Evolutionary conservation across 2,329 filamentous ascomycete genomes (phyloP), one percentile per base, ranked within the genome.

Genomic region (Penicillium glabrum): DNA sequence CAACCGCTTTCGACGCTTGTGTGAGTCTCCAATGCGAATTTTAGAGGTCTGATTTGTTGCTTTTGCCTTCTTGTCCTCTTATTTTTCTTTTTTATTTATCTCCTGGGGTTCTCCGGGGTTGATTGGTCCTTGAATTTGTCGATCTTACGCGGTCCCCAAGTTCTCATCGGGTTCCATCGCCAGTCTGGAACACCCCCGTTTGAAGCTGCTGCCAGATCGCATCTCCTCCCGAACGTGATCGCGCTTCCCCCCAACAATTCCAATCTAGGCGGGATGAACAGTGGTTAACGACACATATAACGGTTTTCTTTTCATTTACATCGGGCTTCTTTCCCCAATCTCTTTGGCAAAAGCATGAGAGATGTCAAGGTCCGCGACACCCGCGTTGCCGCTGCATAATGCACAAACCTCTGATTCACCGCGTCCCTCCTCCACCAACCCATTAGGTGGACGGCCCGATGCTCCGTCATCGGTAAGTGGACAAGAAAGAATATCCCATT

Each of bases 341-440:
- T 54, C 46, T 57, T 57, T 56, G 48, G 61, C 51, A 59, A 68
- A 67, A 69, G 70, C 68, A 73, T 82, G 79, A 80, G 78, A 85
- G 70, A 88, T 88, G 85, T 86, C 84, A 76, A 83, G 80, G 76
- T 80, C 82, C 70, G 78, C 79, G 64, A 83, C 83, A 62, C 83
- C 84, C 66, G 78, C 81, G 61, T 75, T 87, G 60, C 84, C 84
- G 66, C 75, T 84, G 66, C 80, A 82, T 75, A 80, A 84, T 79
- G 78, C 79, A 67, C 72, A 69, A 61, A 64, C 59, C 61, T 46
- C 65, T 59, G 65, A 61, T 51, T 68, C 55, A 49, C 51, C 69
- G 51, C 69, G 65, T 57, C 62, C 72, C 51, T 55, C 66, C 35
- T 70, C 71, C 31, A 62, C 67, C 57, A 64, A 66, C 50, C 66